A percentile compares a stretch with the other conserved stretches of the same genome.
phyloP scores from a whole-genome alignment of 2,329 filamentous ascomycete genomes.

The Neofusicoccum cordaticola region DNA sequence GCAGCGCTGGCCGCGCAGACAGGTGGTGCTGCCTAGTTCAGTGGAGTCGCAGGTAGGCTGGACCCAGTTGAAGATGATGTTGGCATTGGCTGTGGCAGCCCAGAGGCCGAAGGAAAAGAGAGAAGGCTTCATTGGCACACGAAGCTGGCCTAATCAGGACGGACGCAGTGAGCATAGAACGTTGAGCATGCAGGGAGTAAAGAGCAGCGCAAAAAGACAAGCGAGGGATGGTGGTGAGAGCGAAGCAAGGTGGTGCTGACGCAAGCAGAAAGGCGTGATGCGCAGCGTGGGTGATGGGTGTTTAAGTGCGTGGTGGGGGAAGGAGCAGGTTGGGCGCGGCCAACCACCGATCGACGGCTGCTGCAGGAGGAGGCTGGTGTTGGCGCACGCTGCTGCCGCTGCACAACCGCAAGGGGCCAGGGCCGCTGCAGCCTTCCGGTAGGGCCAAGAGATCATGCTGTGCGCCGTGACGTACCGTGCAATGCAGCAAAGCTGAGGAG shows the following conservation, averaged over 20 bases:
- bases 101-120: conserved; percentile 19
- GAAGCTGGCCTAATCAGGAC: background rate
- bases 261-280: background rate
- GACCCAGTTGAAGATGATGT: conserved; percentile 50
- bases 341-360: background rate
- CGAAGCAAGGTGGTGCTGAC: background rate
- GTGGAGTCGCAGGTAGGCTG: conserved; percentile 42
- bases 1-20: conserved; percentile 40
- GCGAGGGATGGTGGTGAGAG: background rate
- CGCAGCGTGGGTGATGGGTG: background rate
- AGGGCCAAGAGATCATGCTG: background rate
- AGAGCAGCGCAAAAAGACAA: background rate
- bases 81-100: conserved; percentile 40
- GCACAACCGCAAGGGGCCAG: background rate
- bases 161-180: conserved; percentile 1
- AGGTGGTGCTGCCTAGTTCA: conserved; percentile 25
- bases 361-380: background rate
- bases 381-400: background rate
- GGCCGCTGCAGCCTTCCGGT: conserved; percentile 7
- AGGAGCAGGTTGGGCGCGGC: background rate
- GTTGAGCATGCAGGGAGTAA: background rate
- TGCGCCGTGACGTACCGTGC: background rate
- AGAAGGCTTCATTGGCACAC: conserved; percentile 13
- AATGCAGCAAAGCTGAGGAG: background rate
- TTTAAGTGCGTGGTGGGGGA: background rate